Conservation (phyloP, 164 flowering plant genomes). For the Dillenia turbinata region DNA sequence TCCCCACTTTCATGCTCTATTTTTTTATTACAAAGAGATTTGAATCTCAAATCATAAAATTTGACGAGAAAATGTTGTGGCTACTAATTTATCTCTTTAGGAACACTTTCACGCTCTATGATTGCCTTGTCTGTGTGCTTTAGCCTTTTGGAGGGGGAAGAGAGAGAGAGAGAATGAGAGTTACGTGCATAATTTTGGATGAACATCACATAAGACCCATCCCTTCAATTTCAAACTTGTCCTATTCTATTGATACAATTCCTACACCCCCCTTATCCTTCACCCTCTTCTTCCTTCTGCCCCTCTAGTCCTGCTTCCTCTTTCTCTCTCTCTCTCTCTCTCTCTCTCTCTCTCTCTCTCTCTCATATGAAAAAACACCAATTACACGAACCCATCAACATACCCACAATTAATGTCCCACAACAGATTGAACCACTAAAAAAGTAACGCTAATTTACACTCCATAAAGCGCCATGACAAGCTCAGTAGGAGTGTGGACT, state of each 20-base stretch:
- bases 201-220: conserved; percentile 21
- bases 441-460: too few relatives aligned
- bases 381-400: too few relatives aligned
- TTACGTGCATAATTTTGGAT: not conserved
- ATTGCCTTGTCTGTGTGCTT: not conserved
- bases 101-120: too few relatives aligned
- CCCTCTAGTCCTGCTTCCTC: conserved; percentile 6
- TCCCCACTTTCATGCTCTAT: too few relatives aligned
- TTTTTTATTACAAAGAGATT: too few relatives aligned
- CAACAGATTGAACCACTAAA: too few relatives aligned
- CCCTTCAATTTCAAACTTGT: conserved; percentile 29
- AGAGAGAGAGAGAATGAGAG: not conserved
- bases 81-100: too few relatives aligned
- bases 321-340: not conserved
- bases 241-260: conserved; percentile 22
- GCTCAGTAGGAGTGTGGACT: conserved; percentile 40
- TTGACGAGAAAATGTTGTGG: too few relatives aligned
- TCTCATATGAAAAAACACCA: not conserved
- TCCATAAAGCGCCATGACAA: conserved; percentile 1
- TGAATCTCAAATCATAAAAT: too few relatives aligned
- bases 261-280: conserved; percentile 23
- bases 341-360: not conserved
- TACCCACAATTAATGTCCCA: too few relatives aligned
- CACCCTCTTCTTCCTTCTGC: conserved; percentile 11
- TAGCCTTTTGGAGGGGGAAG: not conserved